phyloP scores from a whole-genome alignment of 1,284 basidiomycete genomes.

The Crocinoboletus sp. region DNA sequence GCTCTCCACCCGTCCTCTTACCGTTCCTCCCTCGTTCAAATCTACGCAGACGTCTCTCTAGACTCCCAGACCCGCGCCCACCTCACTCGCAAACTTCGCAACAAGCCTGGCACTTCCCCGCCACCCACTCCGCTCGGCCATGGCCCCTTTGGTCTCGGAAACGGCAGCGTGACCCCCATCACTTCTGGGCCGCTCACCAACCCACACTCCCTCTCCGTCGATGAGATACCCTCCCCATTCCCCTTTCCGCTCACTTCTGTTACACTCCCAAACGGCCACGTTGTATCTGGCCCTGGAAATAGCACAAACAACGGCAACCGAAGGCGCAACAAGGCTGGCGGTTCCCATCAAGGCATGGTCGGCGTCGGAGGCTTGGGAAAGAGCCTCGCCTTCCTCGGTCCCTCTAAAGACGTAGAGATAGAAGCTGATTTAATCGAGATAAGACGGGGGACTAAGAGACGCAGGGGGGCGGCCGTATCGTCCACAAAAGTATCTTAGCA shows the following conservation, averaged over 20 bases:
- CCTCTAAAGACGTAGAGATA: slow-evolving; percentile 60
- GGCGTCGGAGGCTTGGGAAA: slow-evolving; percentile 61
- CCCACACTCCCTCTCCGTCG: slow-evolving; percentile 74
- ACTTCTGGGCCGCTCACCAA: slow-evolving; percentile 66
- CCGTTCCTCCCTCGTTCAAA: not conserved
- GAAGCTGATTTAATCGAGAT: slow-evolving; percentile 74
- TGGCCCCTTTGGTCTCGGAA: slow-evolving; percentile 34
- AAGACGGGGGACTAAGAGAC: slow-evolving; percentile 63
- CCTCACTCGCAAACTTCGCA: slow-evolving; percentile 73
- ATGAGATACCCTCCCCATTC: slow-evolving; percentile 79
- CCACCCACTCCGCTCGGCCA: slow-evolving; percentile 47
- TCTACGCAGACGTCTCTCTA: slow-evolving; percentile 51
- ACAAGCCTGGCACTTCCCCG: slow-evolving; percentile 67
- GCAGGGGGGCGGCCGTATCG: slow-evolving; percentile 46
- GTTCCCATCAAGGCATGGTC: slow-evolving; percentile 45
- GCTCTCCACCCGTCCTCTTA: slow-evolving; percentile 5
- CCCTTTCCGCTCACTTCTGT: slow-evolving; percentile 64
- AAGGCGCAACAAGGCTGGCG: slow-evolving; percentile 54
- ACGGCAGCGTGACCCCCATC: slow-evolving; percentile 41
- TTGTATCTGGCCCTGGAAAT: slow-evolving; percentile 31
- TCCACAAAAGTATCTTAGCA: slow-evolving; percentile 29
- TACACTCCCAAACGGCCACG: slow-evolving; percentile 29
- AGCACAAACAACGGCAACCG: slow-evolving; percentile 43
- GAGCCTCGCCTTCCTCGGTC: slow-evolving; percentile 49
- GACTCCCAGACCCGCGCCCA: slow-evolving; percentile 74